Base-by-base conservation (phyloP, 2,329 filamentous ascomycete species). In the Colletotrichum neosansevieriae region DNA sequence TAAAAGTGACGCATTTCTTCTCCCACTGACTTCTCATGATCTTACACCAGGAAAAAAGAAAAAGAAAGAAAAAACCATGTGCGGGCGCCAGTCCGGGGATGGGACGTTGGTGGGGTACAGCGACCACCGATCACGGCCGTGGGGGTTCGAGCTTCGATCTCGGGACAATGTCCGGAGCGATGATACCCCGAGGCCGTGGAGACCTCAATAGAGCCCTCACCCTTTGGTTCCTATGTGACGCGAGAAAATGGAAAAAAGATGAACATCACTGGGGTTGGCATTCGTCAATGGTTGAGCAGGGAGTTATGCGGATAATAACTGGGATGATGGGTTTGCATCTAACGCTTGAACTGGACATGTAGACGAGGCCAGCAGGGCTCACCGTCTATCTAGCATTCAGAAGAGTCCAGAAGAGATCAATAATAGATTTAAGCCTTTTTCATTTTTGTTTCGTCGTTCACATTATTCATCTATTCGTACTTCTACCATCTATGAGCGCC, bases 1-100 rank as follows among this genome's bases (percentile, higher is more conserved):
- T 87, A 75, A 63, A 45, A 7, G 53, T 40, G 32, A 21, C 6
- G 42, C n/a, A 19, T 45, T 45, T 9, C 21, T 11, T 2, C 7
- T 54, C 0, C 6, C 51, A 38, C 7, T 17, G 17, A 21, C 7
- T 54, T 54, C 17, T 54, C 34, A 40, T 15, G 51, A n/a, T 54
- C 17, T 54, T 3, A 54, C 32, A 24, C 17, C 29, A 29, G 6
- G 7, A 29, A 29, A 29, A 1, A 9, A 9, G 7, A 2, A 29
- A 9, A n/a, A 2, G 13, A 36, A 21, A 45, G 45, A 10, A 12
- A 11, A 10, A 12, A 11, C 13, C n/a, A 40, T 40, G 53, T 54
- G 65, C 53, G 60, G 60, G 53, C 49, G 59, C 40, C 56, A 53
- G 38, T 38, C 54, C 47, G 45, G 17, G 17, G 38, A 49, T 59